These are phyloP conservation scores for Colletotrichum chrysophilum DNA, from an alignment of 2,329 filamentous ascomycete genomes.

Conservation along the genomic window DNA sequence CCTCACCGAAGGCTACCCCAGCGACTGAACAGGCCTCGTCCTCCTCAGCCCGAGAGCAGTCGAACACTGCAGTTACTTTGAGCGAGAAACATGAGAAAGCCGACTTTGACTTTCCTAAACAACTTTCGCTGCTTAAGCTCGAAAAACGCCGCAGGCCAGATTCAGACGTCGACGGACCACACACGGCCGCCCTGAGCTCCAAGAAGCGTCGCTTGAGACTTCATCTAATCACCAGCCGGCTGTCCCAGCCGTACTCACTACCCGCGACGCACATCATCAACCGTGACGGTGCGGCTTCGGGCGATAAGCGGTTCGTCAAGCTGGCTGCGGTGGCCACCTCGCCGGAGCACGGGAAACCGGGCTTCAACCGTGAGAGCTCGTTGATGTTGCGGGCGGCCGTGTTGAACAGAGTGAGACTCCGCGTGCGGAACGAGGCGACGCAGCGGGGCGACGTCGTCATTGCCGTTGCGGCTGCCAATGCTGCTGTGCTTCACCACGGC, in stretches of 20 bases:
- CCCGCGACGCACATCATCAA: slow-evolving; percentile 74
- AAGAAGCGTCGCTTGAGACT: slow-evolving; percentile 74
- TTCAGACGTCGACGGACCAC: slow-evolving; percentile 65
- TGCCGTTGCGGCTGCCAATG: slow-evolving; percentile 35
- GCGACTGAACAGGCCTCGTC: not conserved
- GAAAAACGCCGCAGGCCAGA: slow-evolving; percentile 40
- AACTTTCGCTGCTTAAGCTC: not conserved
- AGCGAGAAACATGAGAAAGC: not conserved
- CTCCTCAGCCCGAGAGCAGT: not conserved
- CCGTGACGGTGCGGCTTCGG: slow-evolving; percentile 52
- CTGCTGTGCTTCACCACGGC: slow-evolving; percentile 38
- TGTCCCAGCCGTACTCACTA: slow-evolving; percentile 72
- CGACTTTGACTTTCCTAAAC: not conserved
- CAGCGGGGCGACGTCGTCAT: slow-evolving; percentile 34
- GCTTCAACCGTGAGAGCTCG: slow-evolving; percentile 50
- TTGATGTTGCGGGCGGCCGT: slow-evolving; percentile 69
- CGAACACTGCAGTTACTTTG: not conserved
- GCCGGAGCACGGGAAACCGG: slow-evolving; percentile 38
- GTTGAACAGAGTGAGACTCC: slow-evolving; percentile 63
- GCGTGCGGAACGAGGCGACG: slow-evolving; percentile 44
- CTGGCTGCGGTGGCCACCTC: slow-evolving; percentile 42
- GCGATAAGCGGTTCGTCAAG: slow-evolving; percentile 55
- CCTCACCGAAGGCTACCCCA: not conserved
- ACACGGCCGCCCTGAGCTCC: slow-evolving; percentile 52
- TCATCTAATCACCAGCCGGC: slow-evolving; percentile 70